Percentiles rank a stretch among this genome's conserved stretches.
These are phyloP conservation scores for Schizonepeta tenuifolia DNA, from an alignment of 257 asterid species.

Conservation along the genomic window DNA sequence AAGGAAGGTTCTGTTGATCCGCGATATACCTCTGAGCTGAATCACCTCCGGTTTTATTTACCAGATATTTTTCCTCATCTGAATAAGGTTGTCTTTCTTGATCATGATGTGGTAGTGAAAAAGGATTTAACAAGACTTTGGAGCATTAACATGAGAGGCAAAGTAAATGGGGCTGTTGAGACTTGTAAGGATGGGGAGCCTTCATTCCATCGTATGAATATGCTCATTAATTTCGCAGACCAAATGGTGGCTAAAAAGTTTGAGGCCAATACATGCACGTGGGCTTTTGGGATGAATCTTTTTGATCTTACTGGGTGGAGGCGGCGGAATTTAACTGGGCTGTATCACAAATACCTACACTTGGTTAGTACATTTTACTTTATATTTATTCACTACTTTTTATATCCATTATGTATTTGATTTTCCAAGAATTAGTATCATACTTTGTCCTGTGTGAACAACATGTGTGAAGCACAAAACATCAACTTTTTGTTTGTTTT, in stretches of 20 bases:
- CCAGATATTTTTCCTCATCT: slow-evolving; percentile 84
- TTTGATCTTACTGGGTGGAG: slow-evolving; percentile 91
- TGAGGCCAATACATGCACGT: slow-evolving; percentile 71
- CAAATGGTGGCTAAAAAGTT: slow-evolving; percentile 58
- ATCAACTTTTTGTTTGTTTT: not conserved
- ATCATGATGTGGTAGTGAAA: slow-evolving; percentile 94
- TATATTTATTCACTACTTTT: not conserved
- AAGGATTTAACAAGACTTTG: slow-evolving; percentile 83
- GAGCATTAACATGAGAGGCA: slow-evolving; percentile 69
- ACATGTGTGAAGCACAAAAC: not conserved
- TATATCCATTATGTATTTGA: not conserved
- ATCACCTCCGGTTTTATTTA: slow-evolving; percentile 87
- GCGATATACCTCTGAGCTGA: slow-evolving; percentile 74
- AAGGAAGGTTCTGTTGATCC: slow-evolving; percentile 67
- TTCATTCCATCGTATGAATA: slow-evolving; percentile 78
- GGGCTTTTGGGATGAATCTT: slow-evolving; percentile 97
- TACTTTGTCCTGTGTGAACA: not conserved
- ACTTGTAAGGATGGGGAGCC: slow-evolving; percentile 74
- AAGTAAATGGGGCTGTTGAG: slow-evolving; percentile 86
- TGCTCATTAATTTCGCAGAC: slow-evolving; percentile 72
- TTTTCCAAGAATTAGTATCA: not conserved
- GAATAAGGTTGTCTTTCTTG: slow-evolving; percentile 79
- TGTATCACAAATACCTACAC: slow-evolving; percentile 68
- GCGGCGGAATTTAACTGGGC: slow-evolving; percentile 55
- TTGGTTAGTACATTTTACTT: slow-evolving; percentile 53